phyloP scores from a whole-genome alignment of 2,329 filamentous ascomycete genomes.

The Scortechinia acanthostroma region DNA sequence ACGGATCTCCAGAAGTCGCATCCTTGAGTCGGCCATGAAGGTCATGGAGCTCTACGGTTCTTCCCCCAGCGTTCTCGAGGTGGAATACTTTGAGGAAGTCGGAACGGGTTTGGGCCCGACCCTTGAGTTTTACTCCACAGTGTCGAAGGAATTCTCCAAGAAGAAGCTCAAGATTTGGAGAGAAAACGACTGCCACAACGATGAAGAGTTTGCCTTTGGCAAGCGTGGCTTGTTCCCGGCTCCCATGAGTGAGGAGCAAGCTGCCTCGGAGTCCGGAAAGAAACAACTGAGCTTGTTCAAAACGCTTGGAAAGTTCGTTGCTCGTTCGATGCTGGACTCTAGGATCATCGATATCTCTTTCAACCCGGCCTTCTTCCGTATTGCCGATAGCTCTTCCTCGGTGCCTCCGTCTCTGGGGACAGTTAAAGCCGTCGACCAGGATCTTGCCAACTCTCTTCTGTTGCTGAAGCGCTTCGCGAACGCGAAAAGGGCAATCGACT shows the following conservation, averaged over 20 bases:
- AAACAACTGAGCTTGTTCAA: conserved; percentile 83
- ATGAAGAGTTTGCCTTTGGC: conserved; percentile 77
- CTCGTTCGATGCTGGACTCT: conserved; percentile 95
- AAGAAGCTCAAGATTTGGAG: conserved; percentile 97
- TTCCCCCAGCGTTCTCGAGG: conserved; percentile 91
- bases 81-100: conserved; percentile 98
- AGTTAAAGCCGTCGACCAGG: conserved; percentile 80
- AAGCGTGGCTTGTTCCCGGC: conserved; percentile 83
- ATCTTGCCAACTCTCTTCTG: conserved; percentile 77
- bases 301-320: conserved; percentile 92
- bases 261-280: conserved; percentile 71
- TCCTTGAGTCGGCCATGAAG: conserved; percentile 91
- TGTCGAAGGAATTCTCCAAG: conserved; percentile 94
- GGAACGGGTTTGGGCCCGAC: conserved; percentile 93
- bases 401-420: conserved; percentile 81
- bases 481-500: conserved; percentile 76
- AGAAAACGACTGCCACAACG: conserved; percentile 70
- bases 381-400: conserved; percentile 61
- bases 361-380: conserved; percentile 95
- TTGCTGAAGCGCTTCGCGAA: conserved; percentile 79
- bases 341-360: conserved; percentile 96
- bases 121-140: conserved; percentile 93
- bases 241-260: conserved; percentile 76
- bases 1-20: conserved; percentile 89
- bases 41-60: conserved; percentile 98